These are phyloP conservation scores for Arthrobotrys sinensis DNA, from an alignment of 2,329 filamentous ascomycete genomes.

Conservation along the genomic window DNA sequence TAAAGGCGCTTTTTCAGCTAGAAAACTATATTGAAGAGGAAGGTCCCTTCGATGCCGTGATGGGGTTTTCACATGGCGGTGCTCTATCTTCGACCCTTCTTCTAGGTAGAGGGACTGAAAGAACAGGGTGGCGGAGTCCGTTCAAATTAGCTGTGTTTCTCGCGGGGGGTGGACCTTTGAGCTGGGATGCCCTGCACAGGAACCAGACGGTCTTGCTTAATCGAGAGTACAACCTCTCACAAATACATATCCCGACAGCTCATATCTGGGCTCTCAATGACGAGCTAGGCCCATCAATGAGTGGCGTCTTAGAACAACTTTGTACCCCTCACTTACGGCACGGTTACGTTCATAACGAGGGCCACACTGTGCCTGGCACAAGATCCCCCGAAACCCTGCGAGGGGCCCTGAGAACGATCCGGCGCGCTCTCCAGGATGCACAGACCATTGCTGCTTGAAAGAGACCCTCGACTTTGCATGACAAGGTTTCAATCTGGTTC, in stretches of 20 bases:
- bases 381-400: conserved; percentile 27
- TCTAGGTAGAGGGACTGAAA: background rate
- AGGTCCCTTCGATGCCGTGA: conserved; percentile 43
- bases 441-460: background rate
- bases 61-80: conserved; percentile 41
- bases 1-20: conserved; percentile 17
- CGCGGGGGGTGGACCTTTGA: conserved; percentile 1
- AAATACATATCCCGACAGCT: conserved; percentile 38
- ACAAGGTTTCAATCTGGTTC: too few relatives aligned
- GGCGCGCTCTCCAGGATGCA: conserved; percentile 45
- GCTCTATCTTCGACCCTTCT: conserved; percentile 20
- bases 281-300: background rate
- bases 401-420: conserved; percentile 10
- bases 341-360: conserved; percentile 27
- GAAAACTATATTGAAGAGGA: conserved; percentile 37
- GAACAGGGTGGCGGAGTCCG: background rate
- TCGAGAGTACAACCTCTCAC: conserved; percentile 8
- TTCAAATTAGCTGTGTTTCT: conserved; percentile 35
- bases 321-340: conserved; percentile 21
- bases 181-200: background rate
- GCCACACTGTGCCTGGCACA: conserved; percentile 26
- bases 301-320: conserved; percentile 7
- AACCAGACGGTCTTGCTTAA: background rate
- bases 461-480: too few relatives aligned
- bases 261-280: conserved; percentile 36